A percentile compares a stretch with the other conserved stretches of the same genome.
Evolutionary conservation across 2,329 filamentous ascomycete genomes (phyloP).

Genomic region (Fusarium nodosum): DNA sequence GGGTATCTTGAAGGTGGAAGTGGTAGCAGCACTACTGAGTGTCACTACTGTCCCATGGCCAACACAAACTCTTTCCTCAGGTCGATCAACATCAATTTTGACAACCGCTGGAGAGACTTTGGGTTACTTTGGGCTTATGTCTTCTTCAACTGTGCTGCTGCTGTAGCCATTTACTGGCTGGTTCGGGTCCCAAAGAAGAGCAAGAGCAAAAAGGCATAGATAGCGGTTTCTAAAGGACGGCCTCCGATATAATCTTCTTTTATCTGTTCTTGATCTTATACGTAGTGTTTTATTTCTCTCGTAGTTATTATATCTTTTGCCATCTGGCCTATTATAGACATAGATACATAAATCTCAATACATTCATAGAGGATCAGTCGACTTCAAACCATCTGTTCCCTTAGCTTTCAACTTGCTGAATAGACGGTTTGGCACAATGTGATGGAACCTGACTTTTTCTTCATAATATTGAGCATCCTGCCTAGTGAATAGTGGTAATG

Average conservation of each 20-base stretch:
- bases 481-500: neutral
- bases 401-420: too few relatives aligned
- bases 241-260: neutral
- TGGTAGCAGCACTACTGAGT: conserved; percentile 48
- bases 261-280: too few relatives aligned
- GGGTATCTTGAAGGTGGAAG: conserved; percentile 7
- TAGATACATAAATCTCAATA: neutral
- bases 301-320: neutral
- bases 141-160: conserved; percentile 64
- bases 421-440: neutral
- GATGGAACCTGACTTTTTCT: neutral
- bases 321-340: neutral
- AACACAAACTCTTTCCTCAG: conserved; percentile 54
- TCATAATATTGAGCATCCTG: neutral
- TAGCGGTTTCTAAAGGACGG: neutral
- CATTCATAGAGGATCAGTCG: rapidly evolving
- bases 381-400: rapidly evolving
- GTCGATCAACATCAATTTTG: conserved; percentile 59
- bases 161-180: conserved; percentile 64
- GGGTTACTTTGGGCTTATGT: conserved; percentile 67
- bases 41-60: conserved; percentile 59
- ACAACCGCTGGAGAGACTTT: conserved; percentile 67
- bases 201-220: conserved; percentile 7
- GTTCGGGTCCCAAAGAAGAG: conserved; percentile 52
- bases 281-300: neutral